Conservation (phyloP, 768 basidiomycete species). For the Collybia sp. region DNA sequence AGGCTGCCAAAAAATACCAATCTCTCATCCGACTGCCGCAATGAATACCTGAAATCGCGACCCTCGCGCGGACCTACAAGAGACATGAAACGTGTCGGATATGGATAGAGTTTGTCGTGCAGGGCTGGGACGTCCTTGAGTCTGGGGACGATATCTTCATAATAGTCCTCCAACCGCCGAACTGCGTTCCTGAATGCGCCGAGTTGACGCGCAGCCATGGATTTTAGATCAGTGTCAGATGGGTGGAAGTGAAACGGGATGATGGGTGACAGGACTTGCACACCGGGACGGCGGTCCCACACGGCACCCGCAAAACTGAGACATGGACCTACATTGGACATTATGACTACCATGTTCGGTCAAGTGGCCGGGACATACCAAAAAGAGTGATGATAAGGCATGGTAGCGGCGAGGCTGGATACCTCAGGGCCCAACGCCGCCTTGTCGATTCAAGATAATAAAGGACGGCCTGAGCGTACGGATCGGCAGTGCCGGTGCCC, state of each 20-base stretch:
- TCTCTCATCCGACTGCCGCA: background rate
- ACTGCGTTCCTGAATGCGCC: constrained; percentile 20
- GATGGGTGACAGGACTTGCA: constrained; percentile 18
- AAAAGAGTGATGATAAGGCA: constrained; percentile 17
- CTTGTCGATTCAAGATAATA: constrained; percentile 16
- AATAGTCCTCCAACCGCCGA: constrained; percentile 15
- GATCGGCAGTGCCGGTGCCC: constrained; percentile 13
- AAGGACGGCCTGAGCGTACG: constrained; percentile 15
- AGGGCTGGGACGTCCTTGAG: constrained; percentile 1
- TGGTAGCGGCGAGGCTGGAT: constrained; percentile 15
- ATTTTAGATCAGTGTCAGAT: constrained; percentile 9
- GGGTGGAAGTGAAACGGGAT: constrained; percentile 18
- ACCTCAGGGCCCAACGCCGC: constrained; percentile 1
- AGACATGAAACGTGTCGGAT: constrained; percentile 1
- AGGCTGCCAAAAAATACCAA: background rate
- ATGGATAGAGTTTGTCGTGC: background rate
- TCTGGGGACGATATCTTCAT: constrained; percentile 10
- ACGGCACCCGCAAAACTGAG: constrained; percentile 20
- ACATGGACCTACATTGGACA: constrained; percentile 14
- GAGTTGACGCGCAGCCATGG: constrained; percentile 14
- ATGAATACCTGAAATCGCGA: background rate
- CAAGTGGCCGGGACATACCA: constrained; percentile 12
- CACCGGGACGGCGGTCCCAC: constrained; percentile 14
- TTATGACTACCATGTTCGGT: background rate
- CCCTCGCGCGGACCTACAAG: background rate